Conservation (phyloP, 176 grass and related monocot genomes). For the Cenchrus fungigraminus region DNA sequence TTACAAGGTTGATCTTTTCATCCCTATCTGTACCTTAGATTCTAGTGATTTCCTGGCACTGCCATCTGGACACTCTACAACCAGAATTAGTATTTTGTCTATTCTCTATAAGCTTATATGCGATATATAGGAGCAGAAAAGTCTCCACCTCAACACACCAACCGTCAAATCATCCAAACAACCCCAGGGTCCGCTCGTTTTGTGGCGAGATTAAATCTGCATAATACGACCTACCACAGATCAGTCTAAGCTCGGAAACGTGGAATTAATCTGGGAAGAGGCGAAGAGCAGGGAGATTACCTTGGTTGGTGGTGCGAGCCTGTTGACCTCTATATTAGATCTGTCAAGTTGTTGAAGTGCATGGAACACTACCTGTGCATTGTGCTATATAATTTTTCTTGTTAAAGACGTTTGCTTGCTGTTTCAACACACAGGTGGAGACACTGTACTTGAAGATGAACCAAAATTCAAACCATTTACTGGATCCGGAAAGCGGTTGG, state of each 20-base stretch:
- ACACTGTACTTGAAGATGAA: constrained; percentile 43
- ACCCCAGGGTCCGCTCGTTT: no score
- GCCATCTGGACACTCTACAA: not conserved
- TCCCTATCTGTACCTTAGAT: not conserved
- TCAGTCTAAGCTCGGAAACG: no score
- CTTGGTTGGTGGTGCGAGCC: no score
- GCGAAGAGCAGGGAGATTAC: no score
- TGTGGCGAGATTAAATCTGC: no score
- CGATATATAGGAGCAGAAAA: no score
- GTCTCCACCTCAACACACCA: no score
- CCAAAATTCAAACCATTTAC: constrained; percentile 79
- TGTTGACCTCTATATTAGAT: not conserved
- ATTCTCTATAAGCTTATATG: not conserved
- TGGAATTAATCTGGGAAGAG: no score
- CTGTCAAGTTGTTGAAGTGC: not conserved
- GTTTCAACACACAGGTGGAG: constrained; percentile 36
- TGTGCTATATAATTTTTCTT: not conserved
- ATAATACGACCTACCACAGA: no score
- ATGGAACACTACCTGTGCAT: not conserved
- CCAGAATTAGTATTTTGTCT: constrained; percentile 20
- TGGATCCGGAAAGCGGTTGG: constrained; percentile 66
- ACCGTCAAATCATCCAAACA: no score
- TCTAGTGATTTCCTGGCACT: constrained; percentile 21
- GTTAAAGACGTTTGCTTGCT: not conserved
- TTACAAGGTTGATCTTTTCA: not conserved